Percentiles rank a stretch among this genome's conserved stretches.
Evolutionary conservation across 495 filamentous ascomycete species (phyloP).

Genomic region (Cenococcum geophilum): DNA sequence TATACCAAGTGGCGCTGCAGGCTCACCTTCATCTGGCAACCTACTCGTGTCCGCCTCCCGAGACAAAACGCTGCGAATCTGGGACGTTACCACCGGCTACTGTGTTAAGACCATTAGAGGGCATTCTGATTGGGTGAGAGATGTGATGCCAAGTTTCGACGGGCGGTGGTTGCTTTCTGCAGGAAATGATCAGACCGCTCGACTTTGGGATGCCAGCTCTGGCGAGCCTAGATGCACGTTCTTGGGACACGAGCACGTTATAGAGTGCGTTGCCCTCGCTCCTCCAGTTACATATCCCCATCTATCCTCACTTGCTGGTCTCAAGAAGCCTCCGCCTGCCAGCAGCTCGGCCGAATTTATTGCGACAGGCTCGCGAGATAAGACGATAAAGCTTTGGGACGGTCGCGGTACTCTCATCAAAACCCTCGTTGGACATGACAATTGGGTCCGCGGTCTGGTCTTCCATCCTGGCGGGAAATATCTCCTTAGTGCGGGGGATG

Average conservation of each 20-base stretch:
- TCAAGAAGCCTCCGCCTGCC: slow-evolving; percentile 71
- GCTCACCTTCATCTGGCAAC: slow-evolving; percentile 59
- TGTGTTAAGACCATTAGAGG: slow-evolving; percentile 79
- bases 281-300: slow-evolving; percentile 71
- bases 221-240: slow-evolving; percentile 74
- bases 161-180: slow-evolving; percentile 76
- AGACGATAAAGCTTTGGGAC: slow-evolving; percentile 89
- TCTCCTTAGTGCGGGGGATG: slow-evolving; percentile 75
- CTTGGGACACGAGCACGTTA: slow-evolving; percentile 81
- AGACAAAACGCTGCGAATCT: slow-evolving; percentile 79
- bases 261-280: slow-evolving; percentile 86
- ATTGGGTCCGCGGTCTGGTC: slow-evolving; percentile 83
- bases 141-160: slow-evolving; percentile 75
- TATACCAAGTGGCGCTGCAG: slow-evolving; percentile 70
- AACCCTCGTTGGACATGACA: slow-evolving; percentile 86
- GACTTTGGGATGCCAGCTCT: slow-evolving; percentile 76
- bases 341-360: slow-evolving; percentile 80
- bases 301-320: slow-evolving; percentile 71
- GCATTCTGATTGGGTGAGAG: slow-evolving; percentile 85
- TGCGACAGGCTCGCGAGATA: slow-evolving; percentile 86
- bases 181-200: slow-evolving; percentile 72
- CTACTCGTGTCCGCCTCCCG: slow-evolving; percentile 74
- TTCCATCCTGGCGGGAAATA: slow-evolving; percentile 97
- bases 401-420: slow-evolving; percentile 78
- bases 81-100: slow-evolving; percentile 90